Evolutionary conservation across 306 rosid species (phyloP).

Genomic region (Trifolium subterraneum): DNA sequence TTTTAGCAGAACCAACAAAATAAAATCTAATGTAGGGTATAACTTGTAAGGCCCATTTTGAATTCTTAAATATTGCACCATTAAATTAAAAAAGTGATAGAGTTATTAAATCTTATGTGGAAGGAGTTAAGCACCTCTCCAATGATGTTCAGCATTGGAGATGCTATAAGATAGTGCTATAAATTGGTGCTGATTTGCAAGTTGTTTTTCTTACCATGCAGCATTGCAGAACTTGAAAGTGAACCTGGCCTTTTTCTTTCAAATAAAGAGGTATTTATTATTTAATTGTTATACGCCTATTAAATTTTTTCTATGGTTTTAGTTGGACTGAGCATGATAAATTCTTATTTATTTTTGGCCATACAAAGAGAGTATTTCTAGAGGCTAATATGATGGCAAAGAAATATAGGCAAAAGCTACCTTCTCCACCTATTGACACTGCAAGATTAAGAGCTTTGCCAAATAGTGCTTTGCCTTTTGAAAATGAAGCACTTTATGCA

Average conservation of each 20-base stretch:
- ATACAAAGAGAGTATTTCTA: constrained; percentile 61
- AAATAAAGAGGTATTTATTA: constrained; percentile 65
- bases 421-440: constrained; percentile 39
- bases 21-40: background rate
- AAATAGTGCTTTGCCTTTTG: constrained; percentile 54
- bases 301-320: constrained; percentile 25
- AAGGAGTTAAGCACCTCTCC: background rate
- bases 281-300: constrained; percentile 27
- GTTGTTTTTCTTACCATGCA: constrained; percentile 55
- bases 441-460: constrained; percentile 43
- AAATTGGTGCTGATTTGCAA: constrained; percentile 14
- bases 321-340: constrained; percentile 33
- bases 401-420: constrained; percentile 74
- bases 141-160: no score
- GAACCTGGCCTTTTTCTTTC: constrained; percentile 85
- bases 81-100: no score
- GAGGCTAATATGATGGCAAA: constrained; percentile 88
- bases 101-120: background rate
- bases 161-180: no score
- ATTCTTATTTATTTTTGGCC: background rate
- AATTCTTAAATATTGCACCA: background rate
- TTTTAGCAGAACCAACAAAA: background rate
- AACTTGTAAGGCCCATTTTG: background rate
- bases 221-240: constrained; percentile 92
- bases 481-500: constrained; percentile 73